Evolutionary conservation across 176 grass and related monocot species (phyloP), one percentile per base, ranked within the genome.

Genomic region (Bonia amplexicaulis): DNA sequence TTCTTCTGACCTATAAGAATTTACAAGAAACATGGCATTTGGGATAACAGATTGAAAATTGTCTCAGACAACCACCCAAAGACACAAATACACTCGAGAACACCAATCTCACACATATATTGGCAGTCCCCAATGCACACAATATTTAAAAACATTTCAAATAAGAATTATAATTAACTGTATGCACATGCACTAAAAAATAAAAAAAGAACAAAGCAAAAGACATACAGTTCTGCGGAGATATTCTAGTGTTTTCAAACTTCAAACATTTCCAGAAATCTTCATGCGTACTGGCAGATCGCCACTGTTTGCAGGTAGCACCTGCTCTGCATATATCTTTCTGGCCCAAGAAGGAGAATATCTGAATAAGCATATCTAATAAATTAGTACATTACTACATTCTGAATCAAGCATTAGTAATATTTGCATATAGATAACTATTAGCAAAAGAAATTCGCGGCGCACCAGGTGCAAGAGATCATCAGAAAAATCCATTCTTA

Each of bases 401-500:
- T 39, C 59, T 48, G 73, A 74, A 44, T 4, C 27, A 85, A 71
- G 7, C 57, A 76, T 5, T 20, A 85, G 29, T 54, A 26, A 58
- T 71, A 61, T 74, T 25, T 85, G 42, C 41, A 66, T 75, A 76
- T 17, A 75, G 13, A 40, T 48, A 82, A 67, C 19, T 62, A 80
- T 29, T 73, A 45, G 12, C 22, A 40, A 76, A 52, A 78, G 29
- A 69, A 70, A 74, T 20, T 46, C 7, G 9, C 13, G 8, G 64
- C 88, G 76, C 80, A 99, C 96, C 90, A 94, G 83, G 71, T 99
- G 93, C 77, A 99, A 78, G 39, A 99, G 88, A 92, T 99, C 96
- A 72, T 99, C 96, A 58, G 93, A 94, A 39, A 99, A 86, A 86
- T 99, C 96, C 96, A 99, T 99, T 74, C 90, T 92, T 79, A 92